Evolutionary conservation across 2,329 filamentous ascomycete genomes (phyloP).

Genomic region (Xylaria arbuscula): DNA sequence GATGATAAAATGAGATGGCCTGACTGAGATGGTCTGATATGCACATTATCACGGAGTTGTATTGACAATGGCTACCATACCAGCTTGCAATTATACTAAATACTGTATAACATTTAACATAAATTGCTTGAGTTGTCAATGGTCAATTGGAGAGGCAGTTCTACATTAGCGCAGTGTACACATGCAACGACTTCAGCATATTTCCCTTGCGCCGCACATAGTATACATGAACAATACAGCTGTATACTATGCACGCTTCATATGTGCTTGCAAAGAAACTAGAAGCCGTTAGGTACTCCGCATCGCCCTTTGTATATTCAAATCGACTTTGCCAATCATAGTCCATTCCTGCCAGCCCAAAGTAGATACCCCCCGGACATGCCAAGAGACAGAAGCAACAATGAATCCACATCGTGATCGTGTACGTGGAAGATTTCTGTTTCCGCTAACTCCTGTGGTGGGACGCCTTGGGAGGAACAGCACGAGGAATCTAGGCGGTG

Average conservation of each 20-base stretch:
- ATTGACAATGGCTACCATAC: conserved; percentile 10
- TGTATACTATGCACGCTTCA: background rate
- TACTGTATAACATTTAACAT: conserved; percentile 1
- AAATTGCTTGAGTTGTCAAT: conserved; percentile 17
- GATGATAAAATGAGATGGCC: conserved; percentile 9
- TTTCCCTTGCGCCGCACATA: conserved; percentile 14
- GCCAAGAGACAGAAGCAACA: conserved; percentile 27
- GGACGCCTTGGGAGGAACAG: conserved; percentile 1
- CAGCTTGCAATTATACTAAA: conserved; percentile 8
- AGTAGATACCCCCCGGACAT: conserved; percentile 17
- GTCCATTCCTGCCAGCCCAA: conserved; percentile 7
- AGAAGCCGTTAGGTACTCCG: conserved; percentile 11
- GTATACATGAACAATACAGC: conserved; percentile 1
- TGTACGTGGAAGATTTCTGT: background rate
- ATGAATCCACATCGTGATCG: background rate
- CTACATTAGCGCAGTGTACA: background rate
- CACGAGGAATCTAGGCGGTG: conserved; percentile 13
- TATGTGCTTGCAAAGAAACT: conserved; percentile 6
- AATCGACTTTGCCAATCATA: conserved; percentile 25
- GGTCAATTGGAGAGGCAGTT: background rate
- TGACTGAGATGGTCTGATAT: conserved; percentile 21
- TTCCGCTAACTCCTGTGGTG: conserved; percentile 9
- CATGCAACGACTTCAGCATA: conserved; percentile 5
- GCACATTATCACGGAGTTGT: conserved; percentile 17
- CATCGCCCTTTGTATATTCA: conserved; percentile 2